A percentile compares a stretch with the other conserved stretches of the same genome.
Evolutionary conservation across 2,329 filamentous ascomycete genomes (phyloP).

Genomic region (Fusarium sp.): DNA sequence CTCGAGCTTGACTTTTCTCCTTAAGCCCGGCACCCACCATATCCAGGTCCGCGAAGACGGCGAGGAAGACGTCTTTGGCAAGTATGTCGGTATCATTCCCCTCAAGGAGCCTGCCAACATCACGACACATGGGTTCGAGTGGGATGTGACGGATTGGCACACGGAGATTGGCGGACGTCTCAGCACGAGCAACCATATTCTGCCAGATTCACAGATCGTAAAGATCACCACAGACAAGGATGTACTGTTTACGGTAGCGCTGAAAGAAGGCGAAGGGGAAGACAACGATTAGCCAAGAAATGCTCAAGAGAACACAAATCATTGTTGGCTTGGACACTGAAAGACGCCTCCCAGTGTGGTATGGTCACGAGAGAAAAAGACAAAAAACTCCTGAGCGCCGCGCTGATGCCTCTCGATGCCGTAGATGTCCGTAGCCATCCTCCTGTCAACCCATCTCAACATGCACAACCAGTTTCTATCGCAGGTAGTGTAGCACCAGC

Average conservation of each 20-base stretch:
- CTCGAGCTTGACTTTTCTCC: constrained; percentile 85
- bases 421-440: constrained; percentile 29
- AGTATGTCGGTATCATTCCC: constrained; percentile 89
- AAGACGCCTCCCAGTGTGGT: constrained; percentile 21
- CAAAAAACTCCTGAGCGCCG: constrained; percentile 48
- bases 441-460: constrained; percentile 6
- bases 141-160: constrained; percentile 89
- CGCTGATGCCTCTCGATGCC: constrained; percentile 47
- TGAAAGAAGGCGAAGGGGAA: constrained; percentile 59
- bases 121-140: constrained; percentile 85
- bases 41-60: constrained; percentile 74
- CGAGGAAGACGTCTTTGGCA: constrained; percentile 73
- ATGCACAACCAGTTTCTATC: constrained; percentile 52
- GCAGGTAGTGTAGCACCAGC: constrained; percentile 87
- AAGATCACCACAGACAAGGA: constrained; percentile 74
- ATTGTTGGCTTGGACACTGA: constrained; percentile 19
- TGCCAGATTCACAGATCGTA: constrained; percentile 71
- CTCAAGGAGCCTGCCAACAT: constrained; percentile 85
- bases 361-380: constrained; percentile 33
- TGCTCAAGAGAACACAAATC: constrained; percentile 14
- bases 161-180: constrained; percentile 82
- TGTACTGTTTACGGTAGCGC: constrained; percentile 83
- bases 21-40: constrained; percentile 77
- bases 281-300: constrained; percentile 48
- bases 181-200: constrained; percentile 86